Evolutionary conservation across 140 eudicot species (phyloP).

Genomic region (Oenanthe javanica): DNA sequence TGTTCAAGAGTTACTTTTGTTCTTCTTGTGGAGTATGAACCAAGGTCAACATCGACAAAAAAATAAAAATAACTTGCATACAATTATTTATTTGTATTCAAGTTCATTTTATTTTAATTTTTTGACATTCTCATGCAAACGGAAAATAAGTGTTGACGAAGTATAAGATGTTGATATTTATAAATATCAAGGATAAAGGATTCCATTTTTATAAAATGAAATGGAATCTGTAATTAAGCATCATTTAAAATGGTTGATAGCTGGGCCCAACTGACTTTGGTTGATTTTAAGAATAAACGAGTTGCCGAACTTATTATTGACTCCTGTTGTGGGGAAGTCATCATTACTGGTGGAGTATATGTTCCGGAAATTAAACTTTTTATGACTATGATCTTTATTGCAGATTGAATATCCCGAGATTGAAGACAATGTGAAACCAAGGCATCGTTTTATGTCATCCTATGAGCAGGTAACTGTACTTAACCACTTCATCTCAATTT

Average conservation of each 20-base stretch:
- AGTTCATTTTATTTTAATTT: too few species aligned
- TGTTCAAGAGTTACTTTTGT: not conserved
- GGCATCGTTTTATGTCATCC: conserved; percentile 98
- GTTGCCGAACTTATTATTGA: not conserved
- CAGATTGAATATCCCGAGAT: conserved; percentile 98
- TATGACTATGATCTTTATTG: conserved; percentile 10
- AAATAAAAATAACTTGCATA: too few species aligned
- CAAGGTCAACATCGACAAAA: not conserved
- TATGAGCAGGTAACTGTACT: conserved; percentile 72
- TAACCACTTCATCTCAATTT: not conserved
- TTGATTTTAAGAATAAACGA: not conserved
- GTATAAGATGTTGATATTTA: too few species aligned
- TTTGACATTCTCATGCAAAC: too few species aligned
- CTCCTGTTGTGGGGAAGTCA: not conserved
- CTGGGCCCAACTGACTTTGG: not conserved
- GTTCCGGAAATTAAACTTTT: not conserved
- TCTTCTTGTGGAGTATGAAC: not conserved
- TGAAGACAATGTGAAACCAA: conserved; percentile 78
- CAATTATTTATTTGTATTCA: too few species aligned
- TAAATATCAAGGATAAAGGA: too few species aligned
- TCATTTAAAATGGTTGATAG: not conserved
- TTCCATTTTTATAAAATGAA: not conserved
- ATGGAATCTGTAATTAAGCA: not conserved
- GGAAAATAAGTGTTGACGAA: too few species aligned
- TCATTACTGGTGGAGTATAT: not conserved